A percentile compares a stretch with the other conserved stretches of the same genome.
Evolutionary conservation across 441 rosid species (phyloP).

Genomic region (Hypseocharis bilobata): DNA sequence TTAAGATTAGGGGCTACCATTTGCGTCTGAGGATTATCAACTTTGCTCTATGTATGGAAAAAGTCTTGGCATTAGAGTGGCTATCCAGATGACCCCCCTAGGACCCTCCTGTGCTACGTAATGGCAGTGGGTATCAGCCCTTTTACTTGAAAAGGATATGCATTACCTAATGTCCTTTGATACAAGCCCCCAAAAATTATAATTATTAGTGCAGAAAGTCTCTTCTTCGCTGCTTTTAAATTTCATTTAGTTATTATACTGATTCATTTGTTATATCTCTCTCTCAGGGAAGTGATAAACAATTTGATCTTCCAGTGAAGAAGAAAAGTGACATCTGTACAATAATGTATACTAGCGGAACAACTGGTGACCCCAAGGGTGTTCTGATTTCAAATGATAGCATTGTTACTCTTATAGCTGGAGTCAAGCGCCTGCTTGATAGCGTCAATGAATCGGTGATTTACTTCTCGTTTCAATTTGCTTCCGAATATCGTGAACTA

Average conservation of each 20-base stretch:
- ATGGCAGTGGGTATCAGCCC: not conserved
- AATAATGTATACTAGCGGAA: conserved; percentile 92
- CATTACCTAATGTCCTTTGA: not conserved
- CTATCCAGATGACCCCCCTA: not conserved
- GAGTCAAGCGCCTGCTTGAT: conserved; percentile 48
- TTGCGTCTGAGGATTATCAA: too few species aligned
- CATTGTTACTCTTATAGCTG: conserved; percentile 65
- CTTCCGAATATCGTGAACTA: not conserved
- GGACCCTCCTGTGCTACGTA: not conserved
- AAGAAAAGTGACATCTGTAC: conserved; percentile 72
- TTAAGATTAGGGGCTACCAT: too few species aligned
- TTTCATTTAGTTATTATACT: not conserved
- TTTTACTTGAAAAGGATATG: not conserved
- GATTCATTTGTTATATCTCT: conserved; percentile 16
- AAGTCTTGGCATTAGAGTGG: not conserved
- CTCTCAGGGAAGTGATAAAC: conserved; percentile 54
- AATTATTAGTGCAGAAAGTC: not conserved
- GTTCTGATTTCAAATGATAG: conserved; percentile 80
- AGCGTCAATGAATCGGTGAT: conserved; percentile 59
- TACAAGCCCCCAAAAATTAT: not conserved
- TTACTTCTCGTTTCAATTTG: conserved; percentile 16
- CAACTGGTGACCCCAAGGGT: conserved; percentile 99
- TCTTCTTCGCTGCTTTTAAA: not conserved
- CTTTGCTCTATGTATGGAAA: too few species aligned
- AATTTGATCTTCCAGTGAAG: conserved; percentile 63